Evolutionary conservation across 2,329 filamentous ascomycete species (phyloP), one percentile per base, ranked within the genome.

Genomic region (Sordariomycetes sp.): DNA sequence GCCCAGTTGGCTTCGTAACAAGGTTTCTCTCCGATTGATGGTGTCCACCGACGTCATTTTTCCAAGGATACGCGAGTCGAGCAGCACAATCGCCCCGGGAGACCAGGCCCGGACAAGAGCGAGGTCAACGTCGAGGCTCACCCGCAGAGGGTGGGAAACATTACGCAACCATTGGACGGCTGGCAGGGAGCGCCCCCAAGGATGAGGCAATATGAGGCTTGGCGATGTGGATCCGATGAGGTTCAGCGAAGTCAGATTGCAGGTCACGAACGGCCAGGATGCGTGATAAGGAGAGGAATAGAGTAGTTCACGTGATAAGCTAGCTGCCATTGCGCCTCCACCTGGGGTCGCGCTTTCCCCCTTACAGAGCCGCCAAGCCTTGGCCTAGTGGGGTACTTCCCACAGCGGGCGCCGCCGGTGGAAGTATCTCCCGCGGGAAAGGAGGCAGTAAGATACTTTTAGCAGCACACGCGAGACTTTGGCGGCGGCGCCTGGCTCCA

Each of bases 151-250:
- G 46, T 24, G 46, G 46, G 20, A 20, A 50, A 22, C 2, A n/a
- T n/a, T 50, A 50, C 46, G 37, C 34, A 35, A 18, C 28, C 12
- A 50, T 50, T 57, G 40, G 55, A 7, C 24, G 24, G 55, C 24
- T 20, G 28, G 10, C 37, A 40, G 25, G 25, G 20, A 24, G 20
- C 25, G 34, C 24, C 28, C 32, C 22, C 46, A 22, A 24, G 12
- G 20, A 50, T 50, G 37, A 32, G n/a, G 53, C 34, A 43, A 40
- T 40, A 40, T 55, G 53, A 25, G 48, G 55, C 55, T 57, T 57
- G 55, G 55, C 55, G 25, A 22, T 32, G 25, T 48, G 50, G 55
- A 48, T n/a, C 12, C 55, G 40, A 37, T 57, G 37, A 51, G 55
- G 54, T 56, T 20, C 20, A 3, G 14, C 10, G 14, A 55, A 20